Percentiles rank a stretch among this genome's conserved stretches.
Conservation (phyloP, 2,329 filamentous ascomycete species). For the Calonectria pauciramosa region DNA sequence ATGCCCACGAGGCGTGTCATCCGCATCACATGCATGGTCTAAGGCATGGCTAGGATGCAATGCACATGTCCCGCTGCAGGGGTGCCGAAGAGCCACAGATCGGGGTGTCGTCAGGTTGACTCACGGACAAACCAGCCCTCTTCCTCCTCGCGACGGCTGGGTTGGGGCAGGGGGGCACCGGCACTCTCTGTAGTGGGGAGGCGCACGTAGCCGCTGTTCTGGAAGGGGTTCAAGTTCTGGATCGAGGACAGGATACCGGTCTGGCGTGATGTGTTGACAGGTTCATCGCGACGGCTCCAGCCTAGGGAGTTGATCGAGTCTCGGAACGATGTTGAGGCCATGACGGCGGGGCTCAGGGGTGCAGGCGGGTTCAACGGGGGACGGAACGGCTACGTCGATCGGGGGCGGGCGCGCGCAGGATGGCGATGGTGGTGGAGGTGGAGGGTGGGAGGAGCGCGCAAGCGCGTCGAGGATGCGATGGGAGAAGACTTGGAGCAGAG, state of each 20-base stretch:
- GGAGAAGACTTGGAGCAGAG: constrained; percentile 16
- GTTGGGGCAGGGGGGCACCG: constrained; percentile 88
- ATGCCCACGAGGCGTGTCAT: constrained; percentile 59
- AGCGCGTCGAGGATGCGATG: constrained; percentile 23
- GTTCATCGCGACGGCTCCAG: constrained; percentile 89
- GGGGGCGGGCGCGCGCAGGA: constrained; percentile 33
- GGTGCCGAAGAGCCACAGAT: constrained; percentile 48
- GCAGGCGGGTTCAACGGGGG: constrained; percentile 38
- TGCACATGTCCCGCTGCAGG: constrained; percentile 64
- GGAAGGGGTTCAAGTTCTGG: constrained; percentile 90
- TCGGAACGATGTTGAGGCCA: constrained; percentile 91
- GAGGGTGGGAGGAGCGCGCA: constrained; percentile 36
- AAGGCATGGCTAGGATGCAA: constrained; percentile 53
- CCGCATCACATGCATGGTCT: constrained; percentile 58
- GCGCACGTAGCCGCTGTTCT: constrained; percentile 87
- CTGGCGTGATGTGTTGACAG: constrained; percentile 78
- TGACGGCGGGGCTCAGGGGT: constrained; percentile 54
- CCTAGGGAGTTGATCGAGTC: constrained; percentile 96
- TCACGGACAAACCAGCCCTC: constrained; percentile 96
- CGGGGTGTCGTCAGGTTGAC: constrained; percentile 57
- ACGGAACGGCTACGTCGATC: constrained; percentile 46
- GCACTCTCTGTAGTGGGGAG: constrained; percentile 87
- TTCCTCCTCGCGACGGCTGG: constrained; percentile 90
- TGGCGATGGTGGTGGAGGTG: constrained; percentile 36
- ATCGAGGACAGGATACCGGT: constrained; percentile 85